Percentiles rank a stretch among this genome's conserved stretches.
phyloP scores from a whole-genome alignment of 345 rosid species.

The Sonneratia alba region DNA sequence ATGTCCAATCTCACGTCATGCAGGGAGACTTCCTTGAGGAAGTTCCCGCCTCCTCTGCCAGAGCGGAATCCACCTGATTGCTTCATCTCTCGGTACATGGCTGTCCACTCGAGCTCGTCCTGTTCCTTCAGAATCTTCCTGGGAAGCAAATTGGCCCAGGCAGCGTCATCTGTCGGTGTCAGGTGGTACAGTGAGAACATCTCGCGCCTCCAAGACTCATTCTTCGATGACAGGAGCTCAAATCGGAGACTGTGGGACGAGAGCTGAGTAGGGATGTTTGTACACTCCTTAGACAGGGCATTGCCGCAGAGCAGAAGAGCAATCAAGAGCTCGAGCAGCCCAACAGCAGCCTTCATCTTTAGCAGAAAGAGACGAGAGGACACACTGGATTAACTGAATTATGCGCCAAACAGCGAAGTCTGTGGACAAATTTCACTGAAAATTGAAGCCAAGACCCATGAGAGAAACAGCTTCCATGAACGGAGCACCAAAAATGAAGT shows the following conservation, averaged over 20 bases:
- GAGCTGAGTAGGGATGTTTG: conserved; percentile 55
- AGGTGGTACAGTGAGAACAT: conserved; percentile 72
- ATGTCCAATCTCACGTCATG: conserved; percentile 73
- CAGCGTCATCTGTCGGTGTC: conserved; percentile 69
- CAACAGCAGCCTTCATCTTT: neutral
- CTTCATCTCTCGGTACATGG: conserved; percentile 66
- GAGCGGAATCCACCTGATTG: conserved; percentile 21
- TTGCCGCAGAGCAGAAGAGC: neutral
- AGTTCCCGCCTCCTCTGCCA: conserved; percentile 26
- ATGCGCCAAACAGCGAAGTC: conserved; percentile 17
- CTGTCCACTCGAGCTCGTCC: conserved; percentile 56
- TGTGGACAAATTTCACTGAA: conserved; percentile 17
- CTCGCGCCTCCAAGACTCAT: conserved; percentile 56
- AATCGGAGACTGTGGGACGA: conserved; percentile 68
- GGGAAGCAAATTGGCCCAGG: conserved; percentile 72
- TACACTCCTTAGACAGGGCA: conserved; percentile 68
- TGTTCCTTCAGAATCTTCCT: conserved; percentile 61
- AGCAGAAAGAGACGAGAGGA: neutral
- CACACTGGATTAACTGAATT: neutral
- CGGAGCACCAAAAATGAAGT: conserved; percentile 11
- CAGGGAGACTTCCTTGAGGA: conserved; percentile 68
- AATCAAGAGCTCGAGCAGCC: conserved; percentile 14
- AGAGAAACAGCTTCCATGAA: conserved; percentile 23
- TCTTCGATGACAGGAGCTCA: conserved; percentile 50
- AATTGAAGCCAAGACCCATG: neutral